A percentile compares a stretch with the other conserved stretches of the same genome.
Conservation (phyloP, 169 alveolate genomes). For the Amoebophrya sp. region DNA sequence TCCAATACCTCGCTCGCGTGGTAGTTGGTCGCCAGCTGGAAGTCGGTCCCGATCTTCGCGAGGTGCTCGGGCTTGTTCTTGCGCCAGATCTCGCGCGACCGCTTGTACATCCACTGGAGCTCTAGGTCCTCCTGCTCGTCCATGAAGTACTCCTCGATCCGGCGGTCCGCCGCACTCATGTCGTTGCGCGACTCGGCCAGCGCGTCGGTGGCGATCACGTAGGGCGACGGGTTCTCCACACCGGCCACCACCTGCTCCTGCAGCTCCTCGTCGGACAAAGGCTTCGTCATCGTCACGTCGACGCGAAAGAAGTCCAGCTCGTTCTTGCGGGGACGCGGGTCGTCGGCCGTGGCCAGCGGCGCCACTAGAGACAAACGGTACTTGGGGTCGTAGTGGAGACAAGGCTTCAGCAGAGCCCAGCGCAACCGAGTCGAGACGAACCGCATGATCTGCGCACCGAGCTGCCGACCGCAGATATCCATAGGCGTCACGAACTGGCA, state of each 20-base stretch:
- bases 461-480: not conserved
- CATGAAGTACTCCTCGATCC: not conserved
- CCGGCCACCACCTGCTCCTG: too few relatives aligned
- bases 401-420: not conserved
- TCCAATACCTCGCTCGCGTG: not conserved
- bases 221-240: too few relatives aligned
- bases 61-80: not conserved
- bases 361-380: too few relatives aligned
- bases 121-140: not conserved
- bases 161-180: not conserved
- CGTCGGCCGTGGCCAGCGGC: too few relatives aligned
- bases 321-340: too few relatives aligned
- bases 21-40: not conserved
- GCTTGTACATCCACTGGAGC: not conserved
- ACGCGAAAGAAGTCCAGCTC: too few relatives aligned
- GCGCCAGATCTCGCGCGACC: not conserved
- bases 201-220: not conserved
- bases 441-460: not conserved
- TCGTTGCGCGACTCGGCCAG: not conserved
- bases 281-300: too few relatives aligned
- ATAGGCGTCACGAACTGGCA: not conserved
- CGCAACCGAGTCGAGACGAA: not conserved
- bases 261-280: too few relatives aligned
- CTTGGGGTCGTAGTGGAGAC: not conserved
- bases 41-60: not conserved